Evolutionary conservation across 192 early-diverging fungal genomes (phyloP).

Genomic region (Linnemannia elongata): DNA sequence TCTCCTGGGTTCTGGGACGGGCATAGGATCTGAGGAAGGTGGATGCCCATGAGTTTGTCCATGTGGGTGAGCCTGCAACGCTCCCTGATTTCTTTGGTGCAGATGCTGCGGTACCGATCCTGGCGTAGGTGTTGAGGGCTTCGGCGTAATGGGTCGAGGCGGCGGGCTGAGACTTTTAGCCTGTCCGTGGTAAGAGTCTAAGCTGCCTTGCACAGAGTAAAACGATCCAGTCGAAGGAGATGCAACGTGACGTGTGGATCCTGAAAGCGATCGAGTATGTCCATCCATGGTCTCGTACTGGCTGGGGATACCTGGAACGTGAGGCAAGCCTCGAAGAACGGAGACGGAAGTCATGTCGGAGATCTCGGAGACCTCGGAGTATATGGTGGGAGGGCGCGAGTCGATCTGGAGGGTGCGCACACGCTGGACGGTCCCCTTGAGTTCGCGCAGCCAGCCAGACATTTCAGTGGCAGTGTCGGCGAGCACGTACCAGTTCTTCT

Average conservation of each 20-base stretch:
- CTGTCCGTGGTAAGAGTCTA: conserved; percentile 17
- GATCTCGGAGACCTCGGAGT: conserved; percentile 36
- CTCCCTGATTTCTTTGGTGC: background rate
- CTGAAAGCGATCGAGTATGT: conserved; percentile 10
- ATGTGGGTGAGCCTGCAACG: background rate
- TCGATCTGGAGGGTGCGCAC: conserved; percentile 17
- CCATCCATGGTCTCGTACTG: conserved; percentile 22
- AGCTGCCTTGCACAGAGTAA: background rate
- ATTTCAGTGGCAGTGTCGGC: conserved; percentile 59
- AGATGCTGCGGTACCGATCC: conserved; percentile 15
- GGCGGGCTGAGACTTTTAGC: conserved; percentile 43
- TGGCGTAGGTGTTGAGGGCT: conserved; percentile 20
- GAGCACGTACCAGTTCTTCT: conserved; percentile 59
- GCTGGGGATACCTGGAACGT: conserved; percentile 25
- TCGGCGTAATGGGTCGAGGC: conserved; percentile 43
- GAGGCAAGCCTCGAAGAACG: background rate
- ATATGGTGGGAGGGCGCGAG: conserved; percentile 21
- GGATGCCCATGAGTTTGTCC: background rate
- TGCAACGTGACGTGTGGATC: background rate
- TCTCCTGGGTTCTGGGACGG: conserved; percentile 19
- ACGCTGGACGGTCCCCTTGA: conserved; percentile 50
- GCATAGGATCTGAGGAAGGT: background rate
- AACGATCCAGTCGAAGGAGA: background rate
- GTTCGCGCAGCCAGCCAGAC: conserved; percentile 57
- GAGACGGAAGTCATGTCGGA: conserved; percentile 35